A percentile compares a stretch with the other conserved stretches of the same genome.
phyloP scores from a whole-genome alignment of 345 rosid species.

The Citrus glauca region DNA sequence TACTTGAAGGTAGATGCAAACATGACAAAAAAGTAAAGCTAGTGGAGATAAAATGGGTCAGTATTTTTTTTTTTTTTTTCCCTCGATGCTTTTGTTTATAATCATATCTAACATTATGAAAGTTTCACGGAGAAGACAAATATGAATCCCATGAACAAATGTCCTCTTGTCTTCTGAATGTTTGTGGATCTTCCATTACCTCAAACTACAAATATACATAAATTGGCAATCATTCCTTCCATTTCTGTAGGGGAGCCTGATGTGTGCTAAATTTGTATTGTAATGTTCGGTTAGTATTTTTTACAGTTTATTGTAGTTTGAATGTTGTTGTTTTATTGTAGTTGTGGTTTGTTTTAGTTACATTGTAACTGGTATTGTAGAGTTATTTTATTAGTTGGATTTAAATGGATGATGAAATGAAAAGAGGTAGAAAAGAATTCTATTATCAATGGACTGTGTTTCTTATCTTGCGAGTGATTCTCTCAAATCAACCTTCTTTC shows the following conservation, averaged over 20 bases:
- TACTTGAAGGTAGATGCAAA: constrained; percentile 3
- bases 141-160: background rate
- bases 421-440: too few species aligned
- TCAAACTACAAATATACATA: constrained; percentile 1
- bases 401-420: too few species aligned
- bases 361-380: too few species aligned
- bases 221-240: background rate
- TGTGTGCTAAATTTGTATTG: too few species aligned
- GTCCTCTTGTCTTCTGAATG: background rate
- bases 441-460: too few species aligned
- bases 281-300: too few species aligned
- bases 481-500: too few species aligned
- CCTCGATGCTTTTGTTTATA: constrained; percentile 1
- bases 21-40: background rate
- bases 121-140: constrained; percentile 4
- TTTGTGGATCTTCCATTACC: constrained; percentile 13
- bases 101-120: constrained; percentile 1
- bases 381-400: too few species aligned
- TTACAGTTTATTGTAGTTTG: too few species aligned
- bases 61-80: constrained; percentile 16
- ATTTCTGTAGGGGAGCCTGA: background rate
- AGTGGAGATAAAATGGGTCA: constrained; percentile 18
- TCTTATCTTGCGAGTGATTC: too few species aligned
- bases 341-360: too few species aligned
- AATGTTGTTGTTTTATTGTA: too few species aligned